Base-by-base conservation (phyloP, 331 rosid genomes). In the Malus hybrid region DNA sequence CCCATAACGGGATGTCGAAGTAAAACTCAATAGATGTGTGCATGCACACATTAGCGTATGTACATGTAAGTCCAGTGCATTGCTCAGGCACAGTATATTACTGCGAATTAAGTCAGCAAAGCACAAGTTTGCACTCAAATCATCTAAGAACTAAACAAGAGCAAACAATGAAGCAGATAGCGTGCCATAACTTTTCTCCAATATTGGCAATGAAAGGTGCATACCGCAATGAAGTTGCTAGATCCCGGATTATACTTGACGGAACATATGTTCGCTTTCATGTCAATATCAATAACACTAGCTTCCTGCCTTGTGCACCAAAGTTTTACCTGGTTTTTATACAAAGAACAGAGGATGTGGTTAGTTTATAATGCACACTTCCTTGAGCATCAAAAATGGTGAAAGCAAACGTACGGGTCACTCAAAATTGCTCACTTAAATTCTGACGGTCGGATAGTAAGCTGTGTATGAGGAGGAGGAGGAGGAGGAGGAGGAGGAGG, bases 231-330 rank as follows among this genome's bases (percentile, higher is more conserved):
- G 79, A 81, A 79, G 88, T 92, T 77, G 83, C 97, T 84, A 9
- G 97, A 92, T 84, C 99, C 96, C 81, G 99, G 99, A 85, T 94
- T 94, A 83, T 89, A 94, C 81, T 94, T 92, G 76, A 94, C 99
- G 65, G 97, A 92, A 71, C 99, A 94, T 80, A 94, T 94, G 88
- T 94, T 94, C 22, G 99, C 99, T 87, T 94, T 92, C 97, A 94
- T 92, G 84, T 94, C 99, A 79, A 94, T 92, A 78, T 94, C 90
- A 42, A 89, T 82, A 76, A 89, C 99, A 52, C 99, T 94, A 72
- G 93, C 81, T 85, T 94, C 99, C 89, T 92, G 97, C 71, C 84
- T 87, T 50, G 93, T 92, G 87, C 99, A 89, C 99, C 99, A 94
- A 69, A 94, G 87, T 84, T 94, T 94, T 74, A 94, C 99, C 99